Percentiles rank a stretch among this genome's conserved stretches.
These are phyloP conservation scores for Tephrocybe sp. DNA, from an alignment of 768 basidiomycete species.

Conservation along the genomic window DNA sequence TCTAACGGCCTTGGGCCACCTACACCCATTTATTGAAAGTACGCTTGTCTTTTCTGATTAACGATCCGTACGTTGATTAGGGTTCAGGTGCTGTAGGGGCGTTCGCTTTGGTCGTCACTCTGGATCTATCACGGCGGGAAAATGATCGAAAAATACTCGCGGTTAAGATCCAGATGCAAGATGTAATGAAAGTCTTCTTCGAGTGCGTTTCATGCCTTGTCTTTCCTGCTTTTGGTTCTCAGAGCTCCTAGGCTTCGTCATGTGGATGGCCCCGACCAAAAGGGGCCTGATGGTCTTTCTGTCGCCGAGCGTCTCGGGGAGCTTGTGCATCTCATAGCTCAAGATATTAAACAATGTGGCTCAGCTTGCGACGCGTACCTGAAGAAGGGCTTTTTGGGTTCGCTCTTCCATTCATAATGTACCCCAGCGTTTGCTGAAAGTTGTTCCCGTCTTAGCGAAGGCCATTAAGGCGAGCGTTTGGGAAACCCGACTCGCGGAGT, in stretches of 20 bases:
- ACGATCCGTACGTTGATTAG: not conserved
- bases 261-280: slow-evolving; percentile 19
- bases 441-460: slow-evolving; percentile 23
- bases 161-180: slow-evolving; percentile 47
- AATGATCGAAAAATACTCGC: slow-evolving; percentile 48
- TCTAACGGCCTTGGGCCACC: slow-evolving; percentile 28
- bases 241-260: slow-evolving; percentile 24
- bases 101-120: slow-evolving; percentile 45
- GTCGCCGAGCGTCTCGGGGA: slow-evolving; percentile 28
- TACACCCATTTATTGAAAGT: slow-evolving; percentile 38
- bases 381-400: slow-evolving; percentile 39
- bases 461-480: slow-evolving; percentile 34
- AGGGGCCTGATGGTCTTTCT: slow-evolving; percentile 29
- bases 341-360: slow-evolving; percentile 40
- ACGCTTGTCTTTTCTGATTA: slow-evolving; percentile 1
- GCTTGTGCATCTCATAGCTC: slow-evolving; percentile 26
- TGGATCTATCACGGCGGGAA: slow-evolving; percentile 46
- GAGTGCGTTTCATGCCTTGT: slow-evolving; percentile 29
- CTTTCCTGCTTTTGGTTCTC: not conserved
- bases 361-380: slow-evolving; percentile 44
- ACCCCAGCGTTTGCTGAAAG: not conserved
- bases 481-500: slow-evolving; percentile 34
- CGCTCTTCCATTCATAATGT: slow-evolving; percentile 5
- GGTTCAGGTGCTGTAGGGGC: slow-evolving; percentile 42
- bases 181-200: slow-evolving; percentile 44